Percentiles rank a stretch among this genome's conserved stretches.
These are phyloP conservation scores for Paramecium caudatum DNA, from an alignment of 73 alveolate genomes.

Conservation along the genomic window DNA sequence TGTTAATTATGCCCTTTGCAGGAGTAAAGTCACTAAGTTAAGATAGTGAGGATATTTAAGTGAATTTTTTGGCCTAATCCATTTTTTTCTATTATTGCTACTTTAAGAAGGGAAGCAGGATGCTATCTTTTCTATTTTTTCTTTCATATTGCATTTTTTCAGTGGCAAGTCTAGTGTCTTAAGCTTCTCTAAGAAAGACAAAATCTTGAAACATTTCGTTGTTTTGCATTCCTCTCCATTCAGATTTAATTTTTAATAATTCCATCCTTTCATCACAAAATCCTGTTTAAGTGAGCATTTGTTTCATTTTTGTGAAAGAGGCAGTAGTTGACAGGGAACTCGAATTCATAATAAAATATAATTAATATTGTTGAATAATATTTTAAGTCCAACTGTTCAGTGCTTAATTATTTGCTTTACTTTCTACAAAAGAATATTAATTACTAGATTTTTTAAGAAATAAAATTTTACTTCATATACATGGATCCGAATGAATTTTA, in stretches of 20 bases:
- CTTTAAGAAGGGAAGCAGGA: conserved; percentile 24
- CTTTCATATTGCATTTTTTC: conserved; percentile 1
- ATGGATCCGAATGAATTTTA: too few relatives aligned
- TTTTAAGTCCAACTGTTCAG: too few relatives aligned
- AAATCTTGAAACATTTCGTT: conserved; percentile 66
- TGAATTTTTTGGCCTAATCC: background rate
- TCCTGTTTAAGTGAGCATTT: background rate
- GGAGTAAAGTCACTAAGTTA: conserved; percentile 49
- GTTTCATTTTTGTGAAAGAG: conserved; percentile 35
- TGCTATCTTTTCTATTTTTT: conserved; percentile 55
- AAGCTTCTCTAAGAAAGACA: conserved; percentile 55
- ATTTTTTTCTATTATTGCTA: conserved; percentile 29
- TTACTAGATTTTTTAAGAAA: too few relatives aligned
- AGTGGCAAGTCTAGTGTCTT: background rate
- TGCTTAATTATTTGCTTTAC: too few relatives aligned
- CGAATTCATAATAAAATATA: conserved; percentile 48
- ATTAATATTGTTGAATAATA: too few relatives aligned
- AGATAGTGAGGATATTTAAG: conserved; percentile 13
- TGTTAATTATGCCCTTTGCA: background rate
- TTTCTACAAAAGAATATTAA: too few relatives aligned
- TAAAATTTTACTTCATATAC: too few relatives aligned
- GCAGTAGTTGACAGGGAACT: conserved; percentile 63
- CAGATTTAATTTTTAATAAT: conserved; percentile 32
- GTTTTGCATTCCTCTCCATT: conserved; percentile 36
- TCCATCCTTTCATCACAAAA: conserved; percentile 31